Base-by-base conservation (phyloP, 2,329 filamentous ascomycete species). In the Paecilomyces variotii region DNA sequence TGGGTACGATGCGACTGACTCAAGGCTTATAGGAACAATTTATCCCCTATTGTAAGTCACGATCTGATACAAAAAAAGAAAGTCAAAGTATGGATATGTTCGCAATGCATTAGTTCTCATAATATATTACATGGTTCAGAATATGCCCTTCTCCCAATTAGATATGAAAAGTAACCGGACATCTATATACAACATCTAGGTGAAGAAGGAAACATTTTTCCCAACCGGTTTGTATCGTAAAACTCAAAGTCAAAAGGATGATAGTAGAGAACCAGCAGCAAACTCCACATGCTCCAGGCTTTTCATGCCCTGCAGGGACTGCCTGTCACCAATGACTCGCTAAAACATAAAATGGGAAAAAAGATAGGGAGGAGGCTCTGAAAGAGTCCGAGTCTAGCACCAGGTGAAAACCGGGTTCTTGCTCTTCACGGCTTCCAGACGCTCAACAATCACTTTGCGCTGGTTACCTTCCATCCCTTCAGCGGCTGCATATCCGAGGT, bases 371-470 rank as follows among this genome's bases (percentile, higher is more conserved):
- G 14, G 53, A 50, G 14, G 39, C 19, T 10, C 28, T 27, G 24
- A 39, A 32, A 30, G n/a, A 19, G 28, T 11, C 24, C 27, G 52
- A 54, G 60, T 59, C 78, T 78, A 97, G 79, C 94, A 99, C 90
- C 94, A 99, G 52, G 90, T 96, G 75, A 99, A 99, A 32, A 99
- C 91, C 1, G 94, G 94, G 71, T 96, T 95, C 72, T 88, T 89
- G 70, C 87, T 90, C 81, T 97, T 97, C 62, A 99, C 94, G 60
- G 93, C 89, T 79, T 99, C 94, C 59, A 99, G 78, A 62, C 94
- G 82, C 80, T 99, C 94, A 54, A 99, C 92, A 79, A 99, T 97
- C 54, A 99, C 94, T 75, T 94, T 96, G 67, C 92, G 84, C 72
- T 89, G 87, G 68, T 91, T 90, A 11, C 90, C 90, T 74, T 97